A percentile compares a stretch with the other conserved stretches of the same genome.
These are phyloP conservation scores for Euphorbia tirucalli DNA, from an alignment of 345 rosid species.

Conservation along the genomic window DNA sequence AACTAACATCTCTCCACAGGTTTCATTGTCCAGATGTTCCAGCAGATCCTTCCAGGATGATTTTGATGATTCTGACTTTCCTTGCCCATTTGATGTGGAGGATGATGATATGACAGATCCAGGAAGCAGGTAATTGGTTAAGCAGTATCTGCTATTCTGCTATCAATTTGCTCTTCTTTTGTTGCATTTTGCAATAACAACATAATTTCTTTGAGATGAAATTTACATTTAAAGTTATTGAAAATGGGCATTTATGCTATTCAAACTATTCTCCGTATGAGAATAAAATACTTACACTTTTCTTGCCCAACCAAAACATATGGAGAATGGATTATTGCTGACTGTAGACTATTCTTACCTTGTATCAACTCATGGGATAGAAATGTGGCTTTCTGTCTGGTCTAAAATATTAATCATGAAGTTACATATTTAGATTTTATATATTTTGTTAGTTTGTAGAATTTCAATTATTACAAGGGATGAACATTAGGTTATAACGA, in stretches of 20 bases:
- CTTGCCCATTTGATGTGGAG: slow-evolving; percentile 80
- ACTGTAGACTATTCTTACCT: neutral
- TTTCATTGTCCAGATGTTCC: slow-evolving; percentile 70
- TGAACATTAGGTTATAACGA: neutral
- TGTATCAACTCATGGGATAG: neutral
- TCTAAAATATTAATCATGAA: neutral
- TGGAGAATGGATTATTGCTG: neutral
- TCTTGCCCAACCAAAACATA: neutral
- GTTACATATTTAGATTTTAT: neutral
- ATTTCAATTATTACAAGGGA: neutral
- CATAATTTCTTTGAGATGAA: too few species aligned
- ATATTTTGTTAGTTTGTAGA: neutral
- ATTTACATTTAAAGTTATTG: neutral
- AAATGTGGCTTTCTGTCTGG: neutral
- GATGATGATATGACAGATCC: slow-evolving; percentile 57
- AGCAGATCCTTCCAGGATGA: slow-evolving; percentile 77
- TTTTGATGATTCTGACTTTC: slow-evolving; percentile 72
- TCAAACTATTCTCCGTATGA: neutral
- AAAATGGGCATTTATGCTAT: neutral
- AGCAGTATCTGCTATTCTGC: neutral
- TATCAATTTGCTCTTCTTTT: neutral
- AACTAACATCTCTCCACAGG: slow-evolving; percentile 46
- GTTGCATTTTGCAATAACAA: too few species aligned
- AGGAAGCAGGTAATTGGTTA: slow-evolving; percentile 57
- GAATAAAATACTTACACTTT: neutral